A percentile compares a stretch with the other conserved stretches of the same genome.
phyloP scores from a whole-genome alignment of 352 stramenopile genomes.

The Thraustochytrium striatum region DNA sequence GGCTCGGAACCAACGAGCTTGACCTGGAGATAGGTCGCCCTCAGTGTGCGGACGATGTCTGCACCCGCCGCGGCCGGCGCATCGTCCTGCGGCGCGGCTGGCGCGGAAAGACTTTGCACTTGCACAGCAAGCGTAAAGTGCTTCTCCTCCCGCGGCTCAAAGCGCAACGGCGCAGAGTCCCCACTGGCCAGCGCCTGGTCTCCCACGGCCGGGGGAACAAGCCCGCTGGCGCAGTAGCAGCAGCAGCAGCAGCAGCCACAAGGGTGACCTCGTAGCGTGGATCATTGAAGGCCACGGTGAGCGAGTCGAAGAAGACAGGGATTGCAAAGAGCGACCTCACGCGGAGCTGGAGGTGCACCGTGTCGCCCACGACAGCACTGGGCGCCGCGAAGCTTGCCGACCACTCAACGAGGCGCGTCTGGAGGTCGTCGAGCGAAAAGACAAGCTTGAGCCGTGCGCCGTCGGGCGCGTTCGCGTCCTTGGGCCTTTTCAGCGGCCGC shows the following conservation, averaged over 20 bases:
- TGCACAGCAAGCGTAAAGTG: neutral
- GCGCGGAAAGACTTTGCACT: neutral
- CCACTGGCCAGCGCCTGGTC: neutral
- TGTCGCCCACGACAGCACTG: slow-evolving; percentile 21
- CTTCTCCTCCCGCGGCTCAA: neutral
- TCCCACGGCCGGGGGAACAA: neutral
- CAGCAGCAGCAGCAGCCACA: neutral
- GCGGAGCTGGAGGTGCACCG: neutral
- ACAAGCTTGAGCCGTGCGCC: slow-evolving; percentile 28
- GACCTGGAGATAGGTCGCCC: slow-evolving; percentile 6
- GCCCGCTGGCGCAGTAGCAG: neutral
- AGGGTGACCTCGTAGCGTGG: slow-evolving; percentile 28
- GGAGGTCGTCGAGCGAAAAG: slow-evolving; percentile 28
- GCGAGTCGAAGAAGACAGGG: neutral
- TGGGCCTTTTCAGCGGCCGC: neutral
- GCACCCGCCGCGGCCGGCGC: neutral
- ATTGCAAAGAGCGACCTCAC: slow-evolving; percentile 9
- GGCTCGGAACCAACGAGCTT: slow-evolving; percentile 3
- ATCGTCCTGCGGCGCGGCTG: neutral
- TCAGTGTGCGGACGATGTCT: neutral
- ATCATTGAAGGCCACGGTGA: slow-evolving; percentile 27
- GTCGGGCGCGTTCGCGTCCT: slow-evolving; percentile 7
- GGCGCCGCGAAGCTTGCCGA: slow-evolving; percentile 3
- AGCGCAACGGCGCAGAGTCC: neutral
- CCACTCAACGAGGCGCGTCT: neutral